Conservation (phyloP, 2,329 filamentous ascomycete species). For the Beauveria caledonica region DNA sequence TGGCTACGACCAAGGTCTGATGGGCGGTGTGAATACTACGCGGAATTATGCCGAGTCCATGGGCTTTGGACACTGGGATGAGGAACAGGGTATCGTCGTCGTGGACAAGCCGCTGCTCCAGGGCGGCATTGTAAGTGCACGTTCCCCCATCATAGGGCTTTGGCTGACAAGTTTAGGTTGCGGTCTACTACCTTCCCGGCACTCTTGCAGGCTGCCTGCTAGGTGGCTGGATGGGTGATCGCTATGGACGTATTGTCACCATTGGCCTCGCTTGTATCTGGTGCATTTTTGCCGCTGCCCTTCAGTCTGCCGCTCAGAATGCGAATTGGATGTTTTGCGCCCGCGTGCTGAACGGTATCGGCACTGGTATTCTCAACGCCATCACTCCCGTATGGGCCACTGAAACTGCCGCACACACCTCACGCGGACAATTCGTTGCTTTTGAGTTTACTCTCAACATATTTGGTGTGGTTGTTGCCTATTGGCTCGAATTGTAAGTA, state of each 20-base stretch:
- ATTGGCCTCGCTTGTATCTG: conserved; percentile 52
- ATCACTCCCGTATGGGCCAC: conserved; percentile 66
- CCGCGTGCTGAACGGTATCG: conserved; percentile 46
- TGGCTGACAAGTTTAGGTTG: conserved; percentile 14
- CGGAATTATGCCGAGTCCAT: conserved; percentile 57
- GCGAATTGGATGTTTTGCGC: conserved; percentile 61
- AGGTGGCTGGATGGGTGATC: conserved; percentile 58
- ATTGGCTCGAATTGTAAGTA: conserved; percentile 48
- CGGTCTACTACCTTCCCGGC: conserved; percentile 38
- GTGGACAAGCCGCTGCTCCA: conserved; percentile 41
- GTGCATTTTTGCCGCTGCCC: conserved; percentile 50
- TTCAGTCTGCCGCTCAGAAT: conserved; percentile 60
- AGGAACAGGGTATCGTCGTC: conserved; percentile 41
- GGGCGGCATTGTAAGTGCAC: conserved; percentile 20
- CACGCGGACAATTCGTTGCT: conserved; percentile 59
- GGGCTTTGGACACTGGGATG: conserved; percentile 53
- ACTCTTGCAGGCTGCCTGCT: conserved; percentile 55
- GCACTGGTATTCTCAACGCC: conserved; percentile 61
- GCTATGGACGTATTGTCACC: conserved; percentile 52
- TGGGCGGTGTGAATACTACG: conserved; percentile 59
- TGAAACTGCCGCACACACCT: conserved; percentile 59
- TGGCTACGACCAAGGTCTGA: conserved; percentile 49
- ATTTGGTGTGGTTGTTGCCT: conserved; percentile 52
- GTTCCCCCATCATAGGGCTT: not conserved
- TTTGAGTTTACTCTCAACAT: conserved; percentile 70